Evolutionary conservation across 495 filamentous ascomycete species (phyloP), one percentile per base, ranked within the genome.

Genomic region (Bathelium albidoporum): DNA sequence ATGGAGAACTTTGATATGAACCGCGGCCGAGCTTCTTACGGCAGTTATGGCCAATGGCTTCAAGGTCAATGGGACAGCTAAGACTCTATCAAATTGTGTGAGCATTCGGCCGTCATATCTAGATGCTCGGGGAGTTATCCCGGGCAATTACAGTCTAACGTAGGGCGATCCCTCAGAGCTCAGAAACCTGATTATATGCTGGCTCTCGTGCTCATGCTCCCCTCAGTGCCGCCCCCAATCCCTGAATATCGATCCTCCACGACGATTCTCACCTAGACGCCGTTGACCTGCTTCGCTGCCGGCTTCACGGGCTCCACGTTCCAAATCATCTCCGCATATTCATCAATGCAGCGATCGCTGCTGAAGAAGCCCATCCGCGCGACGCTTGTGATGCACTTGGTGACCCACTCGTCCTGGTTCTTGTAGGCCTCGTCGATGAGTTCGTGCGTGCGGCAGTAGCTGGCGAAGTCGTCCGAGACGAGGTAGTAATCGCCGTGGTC

Each of bases 241-340:
- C n/a, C n/a, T n/a, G n/a, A n/a, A n/a, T n/a, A n/a, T n/a, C n/a
- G n/a, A n/a, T n/a, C n/a, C n/a, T n/a, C n/a, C n/a, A n/a, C n/a
- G n/a, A 14, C 34, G 14, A 39, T 39, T 39, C 5, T 14, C 34
- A 5, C 34, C 34, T 39, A 39, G 5, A 39, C 34, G 34, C 49
- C 49, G 16, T 55, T 55, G 5, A 55, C 49, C 20, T 55, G 49
- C 20, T 55, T 20, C 24, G n/a, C 49, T 16, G 20, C 24, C 10
- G 79, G 72, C 10, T 68, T 64, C 29, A 92, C 73, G 4, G 92
- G 90, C 79, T 97, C 92, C 32, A 95, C 75, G 67, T 96, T 97
- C 93, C 94, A 98, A 71, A 98, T 96, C 59, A 80, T 86, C 75
- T 98, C 92, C 14, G 94, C 93, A 76, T 98, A 98, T 82, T 98